Conservation (phyloP, 768 basidiomycete species). For the Phanerochaete sordida region DNA sequence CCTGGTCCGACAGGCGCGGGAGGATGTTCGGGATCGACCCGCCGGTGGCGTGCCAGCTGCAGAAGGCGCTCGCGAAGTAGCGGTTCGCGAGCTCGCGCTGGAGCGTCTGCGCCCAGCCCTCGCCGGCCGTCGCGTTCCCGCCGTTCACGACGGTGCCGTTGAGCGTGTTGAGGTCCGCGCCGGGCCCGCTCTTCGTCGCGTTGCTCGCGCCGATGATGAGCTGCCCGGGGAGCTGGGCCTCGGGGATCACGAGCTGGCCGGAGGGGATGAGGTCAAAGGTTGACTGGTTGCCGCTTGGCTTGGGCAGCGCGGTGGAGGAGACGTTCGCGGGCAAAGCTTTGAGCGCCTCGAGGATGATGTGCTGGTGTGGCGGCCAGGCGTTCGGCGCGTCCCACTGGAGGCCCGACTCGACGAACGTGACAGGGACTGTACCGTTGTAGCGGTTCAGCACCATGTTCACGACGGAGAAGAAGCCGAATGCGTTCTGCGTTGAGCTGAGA, state of each 20-base stretch:
- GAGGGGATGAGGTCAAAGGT: conserved; percentile 67
- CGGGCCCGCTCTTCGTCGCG: conserved; percentile 47
- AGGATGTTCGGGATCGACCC: conserved; percentile 74
- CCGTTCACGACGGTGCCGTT: conserved; percentile 62
- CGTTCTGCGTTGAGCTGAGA: conserved; percentile 47
- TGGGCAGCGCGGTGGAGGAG: conserved; percentile 53
- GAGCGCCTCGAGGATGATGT: conserved; percentile 77
- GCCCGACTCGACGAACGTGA: conserved; percentile 74
- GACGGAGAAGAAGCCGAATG: conserved; percentile 71
- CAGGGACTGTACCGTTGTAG: conserved; percentile 86
- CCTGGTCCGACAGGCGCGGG: conserved; percentile 61
- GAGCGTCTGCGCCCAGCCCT: conserved; percentile 64
- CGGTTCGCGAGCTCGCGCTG: conserved; percentile 79
- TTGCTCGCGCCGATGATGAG: conserved; percentile 42
- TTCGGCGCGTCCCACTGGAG: conserved; percentile 93
- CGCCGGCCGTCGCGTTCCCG: conserved; percentile 54
- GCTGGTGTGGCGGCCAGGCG: conserved; percentile 83
- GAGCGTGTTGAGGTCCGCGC: conserved; percentile 57
- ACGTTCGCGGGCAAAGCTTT: conserved; percentile 70
- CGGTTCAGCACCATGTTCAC: conserved; percentile 76
- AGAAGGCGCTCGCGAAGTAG: conserved; percentile 78
- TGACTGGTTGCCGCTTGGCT: conserved; percentile 45
- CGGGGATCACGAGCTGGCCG: conserved; percentile 80
- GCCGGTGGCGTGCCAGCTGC: conserved; percentile 91
- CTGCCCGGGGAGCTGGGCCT: conserved; percentile 70